These are phyloP conservation scores for Vachellia pachyceras DNA, from an alignment of 306 rosid species.

Conservation along the genomic window DNA sequence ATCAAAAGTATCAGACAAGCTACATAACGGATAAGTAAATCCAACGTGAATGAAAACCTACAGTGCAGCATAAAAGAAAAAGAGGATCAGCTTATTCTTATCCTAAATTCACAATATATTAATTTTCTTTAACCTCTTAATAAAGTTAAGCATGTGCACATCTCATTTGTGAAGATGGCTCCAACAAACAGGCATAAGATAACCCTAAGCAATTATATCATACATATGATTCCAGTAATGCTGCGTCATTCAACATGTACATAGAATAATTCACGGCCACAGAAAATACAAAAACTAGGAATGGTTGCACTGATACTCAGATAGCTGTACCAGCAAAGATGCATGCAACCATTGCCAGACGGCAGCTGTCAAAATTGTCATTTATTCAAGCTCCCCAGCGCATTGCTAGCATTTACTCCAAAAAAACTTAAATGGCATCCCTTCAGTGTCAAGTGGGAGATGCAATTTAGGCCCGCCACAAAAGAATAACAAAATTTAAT, in stretches of 20 bases:
- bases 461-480: background rate
- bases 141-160: background rate
- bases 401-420: background rate
- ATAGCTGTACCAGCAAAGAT: conserved; percentile 7
- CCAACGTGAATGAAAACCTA: conserved; percentile 7
- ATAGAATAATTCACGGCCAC: background rate
- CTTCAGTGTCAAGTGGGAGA: background rate
- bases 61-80: background rate
- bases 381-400: conserved; percentile 5
- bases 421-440: background rate
- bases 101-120: conserved; percentile 4
- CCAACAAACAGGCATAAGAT: background rate
- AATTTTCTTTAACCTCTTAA: conserved; percentile 14
- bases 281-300: conserved; percentile 6
- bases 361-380: background rate
- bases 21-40: conserved; percentile 5
- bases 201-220: background rate
- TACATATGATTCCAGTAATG: background rate
- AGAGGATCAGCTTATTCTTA: conserved; percentile 23
- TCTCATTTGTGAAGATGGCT: background rate
- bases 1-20: conserved; percentile 32
- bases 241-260: background rate
- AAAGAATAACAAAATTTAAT: background rate
- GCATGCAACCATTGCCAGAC: background rate
- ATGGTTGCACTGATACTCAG: conserved; percentile 22